Conservation (phyloP, 176 grass and related monocot genomes). For the Aegilops tauschii region DNA sequence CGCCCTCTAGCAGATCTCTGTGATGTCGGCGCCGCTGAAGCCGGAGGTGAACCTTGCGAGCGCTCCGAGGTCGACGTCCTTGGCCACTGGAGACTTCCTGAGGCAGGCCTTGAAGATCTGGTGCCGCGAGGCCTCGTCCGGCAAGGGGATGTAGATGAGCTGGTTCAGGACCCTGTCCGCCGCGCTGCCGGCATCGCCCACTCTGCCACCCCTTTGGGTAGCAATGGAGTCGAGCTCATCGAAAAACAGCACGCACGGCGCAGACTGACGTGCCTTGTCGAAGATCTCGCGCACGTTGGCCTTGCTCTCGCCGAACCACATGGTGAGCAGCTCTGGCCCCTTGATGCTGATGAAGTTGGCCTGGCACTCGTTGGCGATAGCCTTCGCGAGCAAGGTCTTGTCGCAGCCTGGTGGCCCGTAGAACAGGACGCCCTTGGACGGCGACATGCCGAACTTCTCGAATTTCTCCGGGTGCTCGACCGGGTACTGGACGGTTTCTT, state of each 20-base stretch:
- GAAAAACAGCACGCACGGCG: constrained; percentile 40
- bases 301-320: constrained; percentile 78
- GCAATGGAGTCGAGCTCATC: constrained; percentile 74
- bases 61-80: too few relatives aligned
- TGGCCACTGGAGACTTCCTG: too few relatives aligned
- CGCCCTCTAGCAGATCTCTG: constrained; percentile 56
- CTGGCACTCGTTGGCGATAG: constrained; percentile 24
- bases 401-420: constrained; percentile 21
- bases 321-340: constrained; percentile 58
- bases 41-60: constrained; percentile 44
- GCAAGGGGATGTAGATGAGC: constrained; percentile 67
- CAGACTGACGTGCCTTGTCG: constrained; percentile 56
- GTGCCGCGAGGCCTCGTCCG: constrained; percentile 49
- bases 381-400: too few relatives aligned
- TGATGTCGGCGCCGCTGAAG: constrained; percentile 66
- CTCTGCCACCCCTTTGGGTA: constrained; percentile 36
- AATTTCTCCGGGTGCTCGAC: constrained; percentile 69
- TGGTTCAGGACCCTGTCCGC: constrained; percentile 59
- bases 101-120: constrained; percentile 58
- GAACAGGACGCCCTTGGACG: constrained; percentile 66
- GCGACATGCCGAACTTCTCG: constrained; percentile 65
- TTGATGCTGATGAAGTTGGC: constrained; percentile 76
- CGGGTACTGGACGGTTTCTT: constrained; percentile 65
- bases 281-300: constrained; percentile 65
- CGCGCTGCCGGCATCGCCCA: constrained; percentile 50